Percentiles rank a stretch among this genome's conserved stretches.
Conservation (phyloP, 306 rosid genomes). For the Cicer arietinum region DNA sequence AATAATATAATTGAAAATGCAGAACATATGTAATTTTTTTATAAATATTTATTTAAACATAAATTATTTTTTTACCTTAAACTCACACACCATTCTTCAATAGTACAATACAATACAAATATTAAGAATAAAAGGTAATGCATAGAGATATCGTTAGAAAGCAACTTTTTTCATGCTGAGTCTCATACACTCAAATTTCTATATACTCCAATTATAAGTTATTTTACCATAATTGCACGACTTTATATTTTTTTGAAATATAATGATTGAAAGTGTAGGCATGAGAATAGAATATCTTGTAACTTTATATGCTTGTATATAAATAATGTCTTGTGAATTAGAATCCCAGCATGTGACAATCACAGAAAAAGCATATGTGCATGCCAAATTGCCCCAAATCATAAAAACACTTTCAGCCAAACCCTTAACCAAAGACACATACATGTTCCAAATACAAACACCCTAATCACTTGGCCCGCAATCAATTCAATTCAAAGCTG, state of each 20-base stretch:
- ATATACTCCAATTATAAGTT: neutral
- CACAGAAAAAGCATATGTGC: conserved; percentile 22
- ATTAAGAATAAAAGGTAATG: too few relatives aligned
- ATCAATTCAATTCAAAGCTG: conserved; percentile 32
- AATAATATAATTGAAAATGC: too few relatives aligned
- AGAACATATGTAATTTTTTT: too few relatives aligned
- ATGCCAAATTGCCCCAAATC: conserved; percentile 34
- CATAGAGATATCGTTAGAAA: neutral
- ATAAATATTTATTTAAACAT: too few relatives aligned
- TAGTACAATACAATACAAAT: too few relatives aligned
- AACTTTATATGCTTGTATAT: neutral
- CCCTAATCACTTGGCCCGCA: conserved; percentile 40
- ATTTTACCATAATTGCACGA: neutral
- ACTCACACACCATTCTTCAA: too few relatives aligned
- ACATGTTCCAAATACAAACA: conserved; percentile 47
- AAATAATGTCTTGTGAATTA: neutral
- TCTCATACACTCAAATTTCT: neutral
- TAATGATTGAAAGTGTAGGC: conserved; percentile 4
- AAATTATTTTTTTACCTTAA: too few relatives aligned
- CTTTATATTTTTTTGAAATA: neutral
- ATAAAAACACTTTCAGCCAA: conserved; percentile 38
- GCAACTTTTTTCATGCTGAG: neutral
- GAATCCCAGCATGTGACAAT: conserved; percentile 37
- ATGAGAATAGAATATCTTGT: neutral
- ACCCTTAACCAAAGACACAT: conserved; percentile 24